Conservation (phyloP, 2,329 filamentous ascomycete species). For the Lecanicillium sp. region DNA sequence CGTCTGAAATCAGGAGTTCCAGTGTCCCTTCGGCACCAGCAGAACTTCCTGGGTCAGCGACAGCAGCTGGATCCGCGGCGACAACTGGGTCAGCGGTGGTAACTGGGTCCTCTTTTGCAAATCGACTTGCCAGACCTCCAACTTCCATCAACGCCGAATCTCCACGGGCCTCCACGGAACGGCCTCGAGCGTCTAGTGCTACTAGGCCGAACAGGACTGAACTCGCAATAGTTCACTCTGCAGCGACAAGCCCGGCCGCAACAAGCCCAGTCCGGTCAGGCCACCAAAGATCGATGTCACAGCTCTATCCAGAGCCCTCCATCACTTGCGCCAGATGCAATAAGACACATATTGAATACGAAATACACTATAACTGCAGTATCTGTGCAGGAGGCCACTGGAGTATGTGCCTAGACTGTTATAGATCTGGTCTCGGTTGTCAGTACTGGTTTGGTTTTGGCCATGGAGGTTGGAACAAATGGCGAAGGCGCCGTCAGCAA, state of each 20-base stretch:
- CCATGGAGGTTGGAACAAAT: slow-evolving; percentile 60
- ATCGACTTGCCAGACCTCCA: slow-evolving; percentile 4
- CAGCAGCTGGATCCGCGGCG: no score
- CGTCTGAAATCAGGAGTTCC: slow-evolving; percentile 38
- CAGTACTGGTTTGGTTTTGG: slow-evolving; percentile 86
- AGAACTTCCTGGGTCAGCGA: slow-evolving; percentile 14
- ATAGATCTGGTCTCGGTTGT: slow-evolving; percentile 70
- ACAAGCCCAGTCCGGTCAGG: slow-evolving; percentile 27
- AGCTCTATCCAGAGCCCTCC: slow-evolving; percentile 62
- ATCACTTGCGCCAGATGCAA: slow-evolving; percentile 68
- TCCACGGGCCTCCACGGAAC: slow-evolving; percentile 11
- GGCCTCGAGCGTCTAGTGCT: slow-evolving; percentile 13
- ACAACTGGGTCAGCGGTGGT: neutral
- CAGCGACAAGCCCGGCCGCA: slow-evolving; percentile 25
- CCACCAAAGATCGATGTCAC: slow-evolving; percentile 37
- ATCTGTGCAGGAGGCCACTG: slow-evolving; percentile 65
- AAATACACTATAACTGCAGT: slow-evolving; percentile 77
- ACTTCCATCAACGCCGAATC: neutral
- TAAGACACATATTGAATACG: slow-evolving; percentile 70
- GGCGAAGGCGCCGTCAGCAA: slow-evolving; percentile 46
- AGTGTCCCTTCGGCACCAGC: slow-evolving; percentile 26
- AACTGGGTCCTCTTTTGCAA: slow-evolving; percentile 10
- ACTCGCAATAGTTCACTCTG: slow-evolving; percentile 31
- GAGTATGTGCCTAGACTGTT: slow-evolving; percentile 77
- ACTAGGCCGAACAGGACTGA: slow-evolving; percentile 31